These are phyloP conservation scores for Rosa lucieae DNA, from an alignment of 306 rosid species.

Conservation along the genomic window DNA sequence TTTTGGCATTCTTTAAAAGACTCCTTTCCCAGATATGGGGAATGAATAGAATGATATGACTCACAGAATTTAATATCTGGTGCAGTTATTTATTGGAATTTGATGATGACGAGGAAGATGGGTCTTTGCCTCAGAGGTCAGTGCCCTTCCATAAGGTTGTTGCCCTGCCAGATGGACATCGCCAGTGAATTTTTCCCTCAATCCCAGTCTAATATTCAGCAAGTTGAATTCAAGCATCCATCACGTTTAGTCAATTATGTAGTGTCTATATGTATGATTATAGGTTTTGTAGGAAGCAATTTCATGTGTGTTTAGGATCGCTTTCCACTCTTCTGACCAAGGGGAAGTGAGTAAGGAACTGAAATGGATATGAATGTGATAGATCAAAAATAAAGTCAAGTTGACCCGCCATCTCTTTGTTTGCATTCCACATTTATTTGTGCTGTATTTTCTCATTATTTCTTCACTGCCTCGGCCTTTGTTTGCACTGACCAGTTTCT, in stretches of 20 bases:
- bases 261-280: conserved; percentile 10
- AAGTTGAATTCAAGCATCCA: conserved; percentile 11
- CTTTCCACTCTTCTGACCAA: not conserved
- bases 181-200: conserved; percentile 49
- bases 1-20: not conserved
- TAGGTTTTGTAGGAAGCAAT: not conserved
- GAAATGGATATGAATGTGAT: not conserved
- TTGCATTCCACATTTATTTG: not conserved
- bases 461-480: not conserved
- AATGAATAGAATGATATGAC: not conserved
- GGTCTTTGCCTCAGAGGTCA: conserved; percentile 84
- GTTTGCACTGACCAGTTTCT: not conserved
- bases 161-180: conserved; percentile 89
- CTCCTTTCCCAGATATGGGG: not conserved
- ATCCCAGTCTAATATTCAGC: conserved; percentile 22
- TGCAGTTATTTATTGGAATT: conserved; percentile 89
- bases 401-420: not conserved
- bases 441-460: not conserved
- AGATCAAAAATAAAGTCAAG: not conserved
- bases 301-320: not conserved
- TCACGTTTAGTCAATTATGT: not conserved
- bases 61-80: conserved; percentile 27
- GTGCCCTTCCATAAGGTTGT: conserved; percentile 94
- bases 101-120: conserved; percentile 98
- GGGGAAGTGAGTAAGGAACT: not conserved